Percentiles rank a stretch among this genome's conserved stretches.
Evolutionary conservation across 768 basidiomycete genomes (phyloP).

Genomic region (Mycena amicta): DNA sequence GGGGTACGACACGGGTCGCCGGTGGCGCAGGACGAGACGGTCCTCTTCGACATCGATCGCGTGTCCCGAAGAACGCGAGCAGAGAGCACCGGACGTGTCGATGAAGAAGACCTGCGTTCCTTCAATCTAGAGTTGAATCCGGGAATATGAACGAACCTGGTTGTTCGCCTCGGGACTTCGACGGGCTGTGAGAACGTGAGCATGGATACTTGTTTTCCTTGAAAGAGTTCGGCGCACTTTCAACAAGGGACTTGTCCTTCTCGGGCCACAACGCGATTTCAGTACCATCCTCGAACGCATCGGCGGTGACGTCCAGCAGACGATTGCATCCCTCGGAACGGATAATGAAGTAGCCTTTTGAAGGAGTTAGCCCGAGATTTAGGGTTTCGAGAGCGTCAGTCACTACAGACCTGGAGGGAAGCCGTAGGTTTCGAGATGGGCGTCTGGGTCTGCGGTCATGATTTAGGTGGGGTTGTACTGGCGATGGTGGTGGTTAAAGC

Average conservation of each 20-base stretch:
- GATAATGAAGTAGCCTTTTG: constrained; percentile 61
- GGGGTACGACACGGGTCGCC: constrained; percentile 73
- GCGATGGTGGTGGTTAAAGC: not conserved
- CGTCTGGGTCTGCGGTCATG: constrained; percentile 30
- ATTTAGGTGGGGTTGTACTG: not conserved
- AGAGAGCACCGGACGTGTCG: constrained; percentile 74
- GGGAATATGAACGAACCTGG: constrained; percentile 49
- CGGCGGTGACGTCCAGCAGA: constrained; percentile 58
- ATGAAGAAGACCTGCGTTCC: constrained; percentile 80
- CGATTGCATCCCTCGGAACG: constrained; percentile 55
- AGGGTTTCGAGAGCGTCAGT: constrained; percentile 2
- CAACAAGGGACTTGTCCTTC: constrained; percentile 77
- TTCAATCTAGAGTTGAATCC: not conserved
- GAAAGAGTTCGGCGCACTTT: constrained; percentile 72
- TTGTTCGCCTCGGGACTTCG: constrained; percentile 72
- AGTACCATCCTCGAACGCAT: constrained; percentile 60
- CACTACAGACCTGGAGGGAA: constrained; percentile 41
- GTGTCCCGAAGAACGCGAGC: constrained; percentile 78
- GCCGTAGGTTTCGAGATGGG: constrained; percentile 36
- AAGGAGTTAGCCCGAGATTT: constrained; percentile 6
- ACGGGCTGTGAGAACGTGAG: constrained; percentile 62
- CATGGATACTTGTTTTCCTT: too few relatives aligned
- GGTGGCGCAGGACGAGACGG: constrained; percentile 69
- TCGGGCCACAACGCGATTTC: constrained; percentile 69
- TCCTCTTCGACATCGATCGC: constrained; percentile 80